Evolutionary conservation across 768 basidiomycete species (phyloP), one percentile per base, ranked within the genome.

Genomic region (Leccinum imitatum): DNA sequence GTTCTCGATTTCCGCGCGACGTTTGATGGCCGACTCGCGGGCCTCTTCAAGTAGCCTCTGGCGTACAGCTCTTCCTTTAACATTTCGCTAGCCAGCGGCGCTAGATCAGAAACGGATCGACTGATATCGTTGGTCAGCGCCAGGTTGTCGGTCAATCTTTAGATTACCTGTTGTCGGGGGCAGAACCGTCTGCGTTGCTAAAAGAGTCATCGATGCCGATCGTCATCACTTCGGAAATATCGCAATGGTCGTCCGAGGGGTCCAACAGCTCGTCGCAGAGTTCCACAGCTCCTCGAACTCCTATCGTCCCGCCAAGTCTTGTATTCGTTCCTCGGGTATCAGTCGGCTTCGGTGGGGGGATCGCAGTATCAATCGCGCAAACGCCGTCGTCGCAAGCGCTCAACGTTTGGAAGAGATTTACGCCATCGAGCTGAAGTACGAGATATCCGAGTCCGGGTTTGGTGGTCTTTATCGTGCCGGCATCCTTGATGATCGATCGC

Each of bases 11-110:
- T 59, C 33, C 53, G 61, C 4, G 48, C 14, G 39, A 47, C 52
- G 23, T 50, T 66, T 9, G 61, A 47, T 30, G 59, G 25, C 19
- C 30, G 62, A 54, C 54, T 61, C 25, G 51, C 6, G 48, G 67
- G 68, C 52, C 63, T 58, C 58, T 59, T 67, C 47, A 70, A 17
- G 60, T 72, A 74, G 17, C 72, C 72, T 55, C 62, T 62, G 55
- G 50, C 39, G 51, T 68, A 73, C 3, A 73, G 60, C 51, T 73
- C 72, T 53, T 73, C 63, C 55, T 58, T 72, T 55, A 73, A 54
- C 10, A n/a, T 35, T 53, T 74, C 60, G 19, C 72, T 72, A 1
- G 72, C 72, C 33, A 74, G 53, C 10, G 70, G 71, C 1, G 63
- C 63, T 27, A 72, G 62, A 62, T 54, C 51, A 33, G 35, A 50